Conservation (phyloP, 345 rosid genomes). For the Crucihimalaya himalaica region DNA sequence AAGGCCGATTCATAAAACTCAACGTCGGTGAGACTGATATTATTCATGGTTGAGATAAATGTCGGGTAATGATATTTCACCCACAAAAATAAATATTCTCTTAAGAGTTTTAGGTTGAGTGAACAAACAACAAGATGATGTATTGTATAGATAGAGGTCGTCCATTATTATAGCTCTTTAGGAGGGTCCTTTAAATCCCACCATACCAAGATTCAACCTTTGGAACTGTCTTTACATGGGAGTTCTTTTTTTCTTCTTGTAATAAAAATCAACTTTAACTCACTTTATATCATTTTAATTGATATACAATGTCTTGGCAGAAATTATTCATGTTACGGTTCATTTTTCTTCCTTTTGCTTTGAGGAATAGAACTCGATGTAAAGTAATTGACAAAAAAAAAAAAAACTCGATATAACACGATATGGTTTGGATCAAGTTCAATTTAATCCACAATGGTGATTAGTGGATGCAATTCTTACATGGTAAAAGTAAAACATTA, state of each 20-base stretch:
- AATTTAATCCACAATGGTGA: too few species aligned
- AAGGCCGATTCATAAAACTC: slow-evolving; percentile 3
- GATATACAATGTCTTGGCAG: background rate
- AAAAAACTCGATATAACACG: too few species aligned
- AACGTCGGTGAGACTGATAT: background rate
- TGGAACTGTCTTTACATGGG: background rate
- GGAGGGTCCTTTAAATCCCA: background rate
- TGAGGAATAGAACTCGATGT: too few species aligned
- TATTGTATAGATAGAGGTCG: background rate
- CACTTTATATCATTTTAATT: background rate
- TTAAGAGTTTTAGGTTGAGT: background rate
- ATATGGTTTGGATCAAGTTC: too few species aligned
- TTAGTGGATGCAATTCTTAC: too few species aligned
- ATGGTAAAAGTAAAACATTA: too few species aligned
- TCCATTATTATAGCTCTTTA: background rate
- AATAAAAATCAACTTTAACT: background rate
- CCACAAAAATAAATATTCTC: background rate
- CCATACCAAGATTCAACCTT: background rate
- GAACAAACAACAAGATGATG: background rate
- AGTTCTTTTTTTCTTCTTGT: too few species aligned
- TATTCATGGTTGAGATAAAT: background rate
- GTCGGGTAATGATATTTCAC: background rate
- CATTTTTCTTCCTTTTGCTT: too few species aligned
- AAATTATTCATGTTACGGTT: too few species aligned
- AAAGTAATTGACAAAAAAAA: too few species aligned